Conservation (phyloP, 2,329 filamentous ascomycete species). For the Pseudocercospora ulei region DNA sequence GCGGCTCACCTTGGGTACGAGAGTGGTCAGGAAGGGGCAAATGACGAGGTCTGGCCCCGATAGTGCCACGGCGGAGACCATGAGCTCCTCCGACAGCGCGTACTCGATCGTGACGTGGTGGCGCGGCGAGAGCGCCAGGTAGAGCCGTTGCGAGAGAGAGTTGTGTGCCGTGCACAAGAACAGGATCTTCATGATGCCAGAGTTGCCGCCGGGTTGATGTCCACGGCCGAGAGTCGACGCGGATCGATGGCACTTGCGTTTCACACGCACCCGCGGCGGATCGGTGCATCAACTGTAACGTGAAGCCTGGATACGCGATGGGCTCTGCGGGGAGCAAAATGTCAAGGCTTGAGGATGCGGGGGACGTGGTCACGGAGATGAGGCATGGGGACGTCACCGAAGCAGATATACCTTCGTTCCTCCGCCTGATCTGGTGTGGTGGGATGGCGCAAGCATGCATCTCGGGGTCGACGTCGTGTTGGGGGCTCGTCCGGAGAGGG, state of each 20-base stretch:
- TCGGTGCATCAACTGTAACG: constrained; percentile 3
- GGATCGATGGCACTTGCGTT: background rate
- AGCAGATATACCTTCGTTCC: constrained; percentile 13
- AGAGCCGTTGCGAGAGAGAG: constrained; percentile 38
- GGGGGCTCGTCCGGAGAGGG: background rate
- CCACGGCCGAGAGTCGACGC: too few relatives aligned
- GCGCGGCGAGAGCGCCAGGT: constrained; percentile 33
- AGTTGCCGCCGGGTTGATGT: constrained; percentile 9
- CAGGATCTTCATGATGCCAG: constrained; percentile 35
- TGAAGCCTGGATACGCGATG: constrained; percentile 1
- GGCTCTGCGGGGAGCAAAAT: background rate
- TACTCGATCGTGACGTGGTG: constrained; percentile 39
- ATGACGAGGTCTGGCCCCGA: constrained; percentile 38
- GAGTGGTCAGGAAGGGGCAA: constrained; percentile 38
- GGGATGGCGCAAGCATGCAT: constrained; percentile 9
- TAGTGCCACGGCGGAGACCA: constrained; percentile 37
- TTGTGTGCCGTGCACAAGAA: constrained; percentile 43
- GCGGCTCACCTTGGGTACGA: constrained; percentile 30
- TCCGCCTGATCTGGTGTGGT: background rate
- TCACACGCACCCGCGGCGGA: constrained; percentile 3
- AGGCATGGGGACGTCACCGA: background rate
- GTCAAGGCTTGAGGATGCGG: constrained; percentile 7
- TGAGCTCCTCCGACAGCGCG: constrained; percentile 30
- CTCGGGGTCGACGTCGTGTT: constrained; percentile 1
- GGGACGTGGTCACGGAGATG: constrained; percentile 1